Evolutionary conservation across 202 grass and related monocot genomes (phyloP).

Genomic region (Zizania palustris): DNA sequence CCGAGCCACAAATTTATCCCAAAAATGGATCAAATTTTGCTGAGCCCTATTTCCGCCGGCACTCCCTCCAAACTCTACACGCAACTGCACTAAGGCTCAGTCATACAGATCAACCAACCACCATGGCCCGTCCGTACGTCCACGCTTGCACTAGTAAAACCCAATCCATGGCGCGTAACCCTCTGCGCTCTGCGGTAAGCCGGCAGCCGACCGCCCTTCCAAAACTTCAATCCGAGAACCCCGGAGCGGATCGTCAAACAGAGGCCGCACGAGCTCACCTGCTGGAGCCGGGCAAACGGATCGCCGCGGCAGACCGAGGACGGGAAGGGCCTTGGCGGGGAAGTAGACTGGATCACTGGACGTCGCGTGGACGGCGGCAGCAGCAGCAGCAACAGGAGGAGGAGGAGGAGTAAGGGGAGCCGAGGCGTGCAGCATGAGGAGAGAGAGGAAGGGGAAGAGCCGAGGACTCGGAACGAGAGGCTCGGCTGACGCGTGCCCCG

Average conservation of each 20-base stretch:
- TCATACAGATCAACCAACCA: background rate
- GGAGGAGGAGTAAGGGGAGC: too few species aligned
- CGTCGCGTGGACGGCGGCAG: too few species aligned
- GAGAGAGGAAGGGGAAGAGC: too few species aligned
- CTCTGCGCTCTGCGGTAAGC: background rate
- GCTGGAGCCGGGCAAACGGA: too few species aligned
- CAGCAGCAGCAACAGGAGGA: too few species aligned
- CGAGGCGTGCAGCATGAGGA: too few species aligned
- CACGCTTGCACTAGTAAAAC: too few species aligned
- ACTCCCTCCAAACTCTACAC: background rate
- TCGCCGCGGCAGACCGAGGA: background rate
- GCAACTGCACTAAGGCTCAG: background rate
- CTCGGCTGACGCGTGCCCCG: too few species aligned
- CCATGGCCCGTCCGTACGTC: background rate
- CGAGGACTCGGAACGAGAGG: too few species aligned
- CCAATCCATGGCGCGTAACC: background rate
- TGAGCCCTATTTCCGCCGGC: background rate
- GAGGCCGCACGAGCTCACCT: conserved; percentile 19
- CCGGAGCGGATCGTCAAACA: conserved; percentile 4
- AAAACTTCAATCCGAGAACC: background rate
- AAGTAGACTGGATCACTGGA: too few species aligned
- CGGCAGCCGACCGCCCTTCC: background rate
- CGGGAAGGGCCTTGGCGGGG: background rate
- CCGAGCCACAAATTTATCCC: background rate
- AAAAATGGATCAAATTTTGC: background rate